Percentiles rank a stretch among this genome's conserved stretches.
These are phyloP conservation scores for Limtongia smithiae DNA, from an alignment of 805 yeast genomes.

Conservation along the genomic window DNA sequence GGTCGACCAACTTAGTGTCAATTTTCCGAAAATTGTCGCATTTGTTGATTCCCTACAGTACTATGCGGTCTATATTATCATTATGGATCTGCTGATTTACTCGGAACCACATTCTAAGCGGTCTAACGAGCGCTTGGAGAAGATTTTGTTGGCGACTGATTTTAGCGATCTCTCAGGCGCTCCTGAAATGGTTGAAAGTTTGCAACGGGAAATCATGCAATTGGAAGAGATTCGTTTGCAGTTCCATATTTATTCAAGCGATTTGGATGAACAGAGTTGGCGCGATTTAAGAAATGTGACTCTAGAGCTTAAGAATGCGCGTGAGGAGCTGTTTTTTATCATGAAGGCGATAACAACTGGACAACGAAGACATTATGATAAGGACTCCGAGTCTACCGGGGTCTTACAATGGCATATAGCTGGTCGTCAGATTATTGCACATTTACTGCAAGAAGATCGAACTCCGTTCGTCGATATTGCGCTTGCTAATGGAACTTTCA, in stretches of 20 bases:
- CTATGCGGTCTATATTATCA: slow-evolving; percentile 58
- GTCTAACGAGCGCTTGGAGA: slow-evolving; percentile 57
- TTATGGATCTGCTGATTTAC: slow-evolving; percentile 62
- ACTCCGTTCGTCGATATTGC: slow-evolving; percentile 68
- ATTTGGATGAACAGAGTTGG: slow-evolving; percentile 44
- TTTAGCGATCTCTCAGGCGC: slow-evolving; percentile 56
- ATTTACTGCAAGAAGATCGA: slow-evolving; percentile 58
- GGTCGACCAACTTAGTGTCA: slow-evolving; percentile 52
- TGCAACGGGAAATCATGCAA: slow-evolving; percentile 49
- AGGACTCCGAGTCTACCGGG: slow-evolving; percentile 35
- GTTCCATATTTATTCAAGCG: slow-evolving; percentile 42
- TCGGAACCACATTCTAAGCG: slow-evolving; percentile 65
- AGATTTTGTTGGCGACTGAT: slow-evolving; percentile 66
- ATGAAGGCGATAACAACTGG: slow-evolving; percentile 45
- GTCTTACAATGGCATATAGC: slow-evolving; percentile 58
- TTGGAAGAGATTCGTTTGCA: slow-evolving; percentile 46
- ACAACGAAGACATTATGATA: slow-evolving; percentile 35
- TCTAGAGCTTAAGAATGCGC: slow-evolving; percentile 20
- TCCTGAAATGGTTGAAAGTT: slow-evolving; percentile 44
- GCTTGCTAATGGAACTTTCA: slow-evolving; percentile 56
- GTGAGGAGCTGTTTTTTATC: slow-evolving; percentile 45
- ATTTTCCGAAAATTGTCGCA: slow-evolving; percentile 65
- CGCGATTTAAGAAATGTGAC: slow-evolving; percentile 19
- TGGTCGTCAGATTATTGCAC: slow-evolving; percentile 69
- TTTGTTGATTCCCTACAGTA: slow-evolving; percentile 74